These are phyloP conservation scores for Melaleuca quinquenervia DNA, from an alignment of 345 rosid genomes.

Conservation along the genomic window DNA sequence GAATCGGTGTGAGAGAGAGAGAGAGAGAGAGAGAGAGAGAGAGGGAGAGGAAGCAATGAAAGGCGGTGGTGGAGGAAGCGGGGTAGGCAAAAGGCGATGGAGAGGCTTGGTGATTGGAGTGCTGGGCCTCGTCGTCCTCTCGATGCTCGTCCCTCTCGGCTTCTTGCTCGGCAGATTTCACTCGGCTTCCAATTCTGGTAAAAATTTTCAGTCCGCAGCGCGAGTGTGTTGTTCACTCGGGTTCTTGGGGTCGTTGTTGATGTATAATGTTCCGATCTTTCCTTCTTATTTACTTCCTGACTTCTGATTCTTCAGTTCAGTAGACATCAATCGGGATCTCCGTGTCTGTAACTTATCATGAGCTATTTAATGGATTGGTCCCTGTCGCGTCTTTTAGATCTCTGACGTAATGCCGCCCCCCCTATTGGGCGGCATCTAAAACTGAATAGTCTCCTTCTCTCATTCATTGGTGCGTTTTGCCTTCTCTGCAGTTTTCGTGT, in stretches of 20 bases:
- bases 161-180: constrained; percentile 85
- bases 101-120: constrained; percentile 59
- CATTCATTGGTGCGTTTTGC: neutral
- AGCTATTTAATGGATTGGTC: neutral
- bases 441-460: neutral
- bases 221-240: too few species aligned
- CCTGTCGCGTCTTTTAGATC: neutral
- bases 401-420: neutral
- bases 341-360: neutral
- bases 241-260: neutral
- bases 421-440: neutral
- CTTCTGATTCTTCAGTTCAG: neutral
- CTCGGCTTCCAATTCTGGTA: constrained; percentile 20
- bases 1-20: neutral
- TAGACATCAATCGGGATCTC: neutral
- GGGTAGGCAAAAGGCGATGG: constrained; percentile 70
- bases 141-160: constrained; percentile 92
- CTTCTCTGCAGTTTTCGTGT: constrained; percentile 34
- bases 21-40: neutral
- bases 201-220: neutral
- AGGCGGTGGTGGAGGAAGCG: constrained; percentile 30
- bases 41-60: neutral
- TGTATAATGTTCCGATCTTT: neutral
- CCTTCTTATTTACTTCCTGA: neutral
- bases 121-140: constrained; percentile 71